A percentile compares a stretch with the other conserved stretches of the same genome.
Conservation (phyloP, 208 protist species). For the Naegleria lovaniensis region DNA sequence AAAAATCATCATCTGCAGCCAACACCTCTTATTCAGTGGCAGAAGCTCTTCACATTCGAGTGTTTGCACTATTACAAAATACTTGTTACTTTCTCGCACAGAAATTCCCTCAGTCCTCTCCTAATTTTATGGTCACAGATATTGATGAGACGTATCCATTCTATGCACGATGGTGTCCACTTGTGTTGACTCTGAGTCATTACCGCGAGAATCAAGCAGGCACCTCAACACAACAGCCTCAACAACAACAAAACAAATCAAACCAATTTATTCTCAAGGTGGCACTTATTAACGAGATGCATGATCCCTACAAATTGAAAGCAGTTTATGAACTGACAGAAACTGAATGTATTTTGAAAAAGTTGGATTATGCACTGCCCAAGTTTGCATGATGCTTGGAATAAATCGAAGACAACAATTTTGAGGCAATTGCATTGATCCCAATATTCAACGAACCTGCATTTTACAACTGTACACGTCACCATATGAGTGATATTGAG, state of each 20-base stretch:
- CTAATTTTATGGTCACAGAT: neutral
- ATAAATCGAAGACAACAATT: too few relatives aligned
- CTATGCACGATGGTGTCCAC: neutral
- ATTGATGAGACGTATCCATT: neutral
- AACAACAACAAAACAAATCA: neutral
- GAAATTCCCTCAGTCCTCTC: neutral
- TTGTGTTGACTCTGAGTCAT: neutral
- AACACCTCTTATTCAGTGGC: neutral
- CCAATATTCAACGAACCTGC: too few relatives aligned
- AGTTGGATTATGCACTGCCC: neutral
- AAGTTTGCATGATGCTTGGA: neutral
- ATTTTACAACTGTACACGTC: too few relatives aligned
- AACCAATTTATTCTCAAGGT: neutral
- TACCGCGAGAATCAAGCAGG: neutral
- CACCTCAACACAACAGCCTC: neutral
- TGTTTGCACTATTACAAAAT: neutral
- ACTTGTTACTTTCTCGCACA: neutral
- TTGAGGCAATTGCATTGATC: too few relatives aligned
- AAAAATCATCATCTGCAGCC: neutral
- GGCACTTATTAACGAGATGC: neutral
- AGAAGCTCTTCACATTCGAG: neutral
- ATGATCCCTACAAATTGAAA: neutral
- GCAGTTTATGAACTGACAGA: neutral
- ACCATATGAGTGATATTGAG: too few relatives aligned
- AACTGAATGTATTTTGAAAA: neutral